phyloP scores from a whole-genome alignment of 257 asterid genomes.

The Nicotiana tomentosiformis region DNA sequence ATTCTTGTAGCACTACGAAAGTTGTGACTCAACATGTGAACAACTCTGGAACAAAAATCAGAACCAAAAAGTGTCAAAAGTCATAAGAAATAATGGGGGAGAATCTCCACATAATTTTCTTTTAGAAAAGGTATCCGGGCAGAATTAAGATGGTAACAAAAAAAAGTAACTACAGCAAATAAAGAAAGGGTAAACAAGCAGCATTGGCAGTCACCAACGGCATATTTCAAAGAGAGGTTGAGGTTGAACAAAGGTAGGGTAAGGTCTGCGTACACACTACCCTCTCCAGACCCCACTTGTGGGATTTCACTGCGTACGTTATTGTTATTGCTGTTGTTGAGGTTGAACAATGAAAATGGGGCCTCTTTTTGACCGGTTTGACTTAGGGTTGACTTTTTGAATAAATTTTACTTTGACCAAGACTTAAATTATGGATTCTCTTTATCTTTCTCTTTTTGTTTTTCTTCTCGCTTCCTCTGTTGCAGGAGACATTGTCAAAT shows the following conservation, averaged over 20 bases:
- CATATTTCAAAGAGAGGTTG: background rate
- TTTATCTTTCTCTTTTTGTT: background rate
- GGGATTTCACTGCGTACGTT: too few species aligned
- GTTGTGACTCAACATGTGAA: constrained; percentile 82
- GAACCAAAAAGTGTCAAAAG: constrained; percentile 15
- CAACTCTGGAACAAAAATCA: constrained; percentile 49
- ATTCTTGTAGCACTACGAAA: constrained; percentile 73
- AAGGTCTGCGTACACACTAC: too few species aligned
- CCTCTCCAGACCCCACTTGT: too few species aligned
- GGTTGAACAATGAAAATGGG: background rate
- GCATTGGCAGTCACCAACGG: background rate
- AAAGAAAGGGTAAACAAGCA: background rate
- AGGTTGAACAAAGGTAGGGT: background rate
- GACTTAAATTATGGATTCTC: background rate
- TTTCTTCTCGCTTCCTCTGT: background rate
- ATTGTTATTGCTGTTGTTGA: background rate
- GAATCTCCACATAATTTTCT: background rate
- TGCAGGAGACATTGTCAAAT: background rate
- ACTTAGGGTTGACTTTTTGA: too few species aligned
- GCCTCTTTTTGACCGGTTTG: background rate
- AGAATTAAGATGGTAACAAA: background rate
- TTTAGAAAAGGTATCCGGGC: too few species aligned
- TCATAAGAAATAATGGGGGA: constrained; percentile 4
- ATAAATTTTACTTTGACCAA: too few species aligned
- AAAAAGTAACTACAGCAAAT: constrained; percentile 3